Evolutionary conservation across 1,139 yeast species (phyloP).

Genomic region (Magnusiomyces sp.): DNA sequence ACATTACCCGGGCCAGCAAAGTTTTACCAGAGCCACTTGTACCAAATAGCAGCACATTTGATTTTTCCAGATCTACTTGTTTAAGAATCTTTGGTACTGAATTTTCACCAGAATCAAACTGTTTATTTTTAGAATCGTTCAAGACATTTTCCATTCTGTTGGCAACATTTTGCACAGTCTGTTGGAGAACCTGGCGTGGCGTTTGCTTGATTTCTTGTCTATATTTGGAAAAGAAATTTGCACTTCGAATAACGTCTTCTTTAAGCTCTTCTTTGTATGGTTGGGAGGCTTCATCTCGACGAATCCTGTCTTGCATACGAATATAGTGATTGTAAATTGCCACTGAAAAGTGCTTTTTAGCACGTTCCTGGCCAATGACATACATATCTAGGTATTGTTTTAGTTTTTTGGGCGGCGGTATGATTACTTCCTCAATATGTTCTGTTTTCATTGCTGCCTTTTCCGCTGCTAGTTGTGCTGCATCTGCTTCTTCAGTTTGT

Average conservation of each 20-base stretch:
- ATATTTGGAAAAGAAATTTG: too few species aligned
- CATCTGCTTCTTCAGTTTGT: background rate
- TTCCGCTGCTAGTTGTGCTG: background rate
- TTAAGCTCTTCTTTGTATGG: too few species aligned
- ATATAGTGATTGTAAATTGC: constrained; percentile 47
- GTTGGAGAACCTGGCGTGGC: too few species aligned
- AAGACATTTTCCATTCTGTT: too few species aligned
- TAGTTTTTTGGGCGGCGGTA: constrained; percentile 40
- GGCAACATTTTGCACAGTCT: too few species aligned
- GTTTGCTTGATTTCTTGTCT: too few species aligned
- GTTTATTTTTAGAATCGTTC: too few species aligned
- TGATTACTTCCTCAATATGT: constrained; percentile 4
- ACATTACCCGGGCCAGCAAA: constrained; percentile 43
- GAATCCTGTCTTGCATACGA: constrained; percentile 32
- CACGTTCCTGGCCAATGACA: constrained; percentile 44
- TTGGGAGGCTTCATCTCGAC: constrained; percentile 22
- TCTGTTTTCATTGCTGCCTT: too few species aligned
- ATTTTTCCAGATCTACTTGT: constrained; percentile 38
- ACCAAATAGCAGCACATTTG: constrained; percentile 45
- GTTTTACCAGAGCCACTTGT: constrained; percentile 53
- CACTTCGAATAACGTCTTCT: too few species aligned
- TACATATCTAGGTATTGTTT: constrained; percentile 40
- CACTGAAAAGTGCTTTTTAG: constrained; percentile 47
- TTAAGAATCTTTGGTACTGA: too few species aligned
- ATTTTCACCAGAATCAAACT: too few species aligned